Evolutionary conservation across 1,284 basidiomycete species (phyloP), one percentile per base, ranked within the genome.

Genomic region (Volvariella volvacea): DNA sequence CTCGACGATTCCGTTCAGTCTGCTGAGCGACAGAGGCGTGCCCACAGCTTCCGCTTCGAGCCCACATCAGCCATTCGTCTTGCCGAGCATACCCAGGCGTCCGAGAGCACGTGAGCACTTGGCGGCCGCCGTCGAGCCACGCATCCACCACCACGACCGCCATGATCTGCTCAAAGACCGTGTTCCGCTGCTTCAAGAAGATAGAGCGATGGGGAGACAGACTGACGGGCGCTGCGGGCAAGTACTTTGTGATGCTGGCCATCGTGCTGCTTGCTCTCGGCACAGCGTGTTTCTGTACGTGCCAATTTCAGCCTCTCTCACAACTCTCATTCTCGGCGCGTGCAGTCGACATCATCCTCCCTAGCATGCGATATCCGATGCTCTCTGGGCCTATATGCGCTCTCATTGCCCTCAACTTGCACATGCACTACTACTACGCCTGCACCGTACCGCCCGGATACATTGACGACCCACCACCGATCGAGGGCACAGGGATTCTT

Each of bases 211-310:
- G 69, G 39, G 91, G 80, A 3, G 92, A 96, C 63, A 73, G 75
- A 56, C 53, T 95, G 33, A 96, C 92, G 0, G 92, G 92, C 47
- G 83, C 86, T 42, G 93, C 91, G 12, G 94, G 95, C 0, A 93
- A 93, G 0, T 76, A 88, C 54, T 98, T 98, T 62, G 78, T 98
- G 42, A 74, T 66, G 0, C 67, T 93, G 19, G 93, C 92, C 12
- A 70, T 84, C 51, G 52, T 80, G 4, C 73, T 98, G 36, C 80
- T 94, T 31, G 63, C 70, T 2, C 58, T 72, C 0, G 92, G 90
- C 19, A 71, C 78, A 0, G 54, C 91, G 49, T 83, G 79, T 49
- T 98, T 96, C 62, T 92, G 92, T 94, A 55, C 63, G 87, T 74
- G 15, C 6, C 25, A 12, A 6, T 6, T 28, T n/a, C n/a, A n/a